Evolutionary conservation across 495 filamentous ascomycete species (phyloP).

Genomic region (Oidiodendron maius): DNA sequence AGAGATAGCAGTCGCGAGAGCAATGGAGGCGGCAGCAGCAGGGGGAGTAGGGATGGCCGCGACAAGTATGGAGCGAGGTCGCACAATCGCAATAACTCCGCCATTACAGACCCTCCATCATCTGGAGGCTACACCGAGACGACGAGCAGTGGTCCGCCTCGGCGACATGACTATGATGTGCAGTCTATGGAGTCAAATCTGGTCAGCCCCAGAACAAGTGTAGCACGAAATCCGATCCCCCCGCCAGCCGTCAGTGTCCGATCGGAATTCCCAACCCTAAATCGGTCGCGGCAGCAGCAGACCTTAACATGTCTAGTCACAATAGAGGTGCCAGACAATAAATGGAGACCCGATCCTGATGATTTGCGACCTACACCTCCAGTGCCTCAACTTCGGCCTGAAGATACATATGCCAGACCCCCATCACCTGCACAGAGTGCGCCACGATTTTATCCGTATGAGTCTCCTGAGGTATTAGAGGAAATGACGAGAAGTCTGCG

Average conservation of each 20-base stretch:
- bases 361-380: conserved; percentile 66
- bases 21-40: conserved; percentile 34
- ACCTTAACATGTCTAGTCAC: conserved; percentile 91
- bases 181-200: conserved; percentile 92
- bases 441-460: conserved; percentile 52
- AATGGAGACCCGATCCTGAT: conserved; percentile 83
- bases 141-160: conserved; percentile 45
- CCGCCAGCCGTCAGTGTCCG: conserved; percentile 85
- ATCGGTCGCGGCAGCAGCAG: conserved; percentile 87
- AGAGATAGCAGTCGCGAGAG: conserved; percentile 37
- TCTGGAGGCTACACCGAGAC: conserved; percentile 73
- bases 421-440: conserved; percentile 44
- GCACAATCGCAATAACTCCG: conserved; percentile 67
- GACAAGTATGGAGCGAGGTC: conserved; percentile 50
- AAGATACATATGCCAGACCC: conserved; percentile 39
- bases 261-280: conserved; percentile 95
- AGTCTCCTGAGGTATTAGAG: conserved; percentile 63
- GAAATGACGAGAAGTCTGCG: conserved; percentile 84
- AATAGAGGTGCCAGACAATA: conserved; percentile 87
- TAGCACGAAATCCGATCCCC: conserved; percentile 85
- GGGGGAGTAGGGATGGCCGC: conserved; percentile 46
- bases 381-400: conserved; percentile 34
- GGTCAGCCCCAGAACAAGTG: conserved; percentile 59
- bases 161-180: conserved; percentile 91
- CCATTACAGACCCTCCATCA: conserved; percentile 66